Evolutionary conservation across 805 yeast species (phyloP).

Genomic region (Nakazawaea ishiwadae): DNA sequence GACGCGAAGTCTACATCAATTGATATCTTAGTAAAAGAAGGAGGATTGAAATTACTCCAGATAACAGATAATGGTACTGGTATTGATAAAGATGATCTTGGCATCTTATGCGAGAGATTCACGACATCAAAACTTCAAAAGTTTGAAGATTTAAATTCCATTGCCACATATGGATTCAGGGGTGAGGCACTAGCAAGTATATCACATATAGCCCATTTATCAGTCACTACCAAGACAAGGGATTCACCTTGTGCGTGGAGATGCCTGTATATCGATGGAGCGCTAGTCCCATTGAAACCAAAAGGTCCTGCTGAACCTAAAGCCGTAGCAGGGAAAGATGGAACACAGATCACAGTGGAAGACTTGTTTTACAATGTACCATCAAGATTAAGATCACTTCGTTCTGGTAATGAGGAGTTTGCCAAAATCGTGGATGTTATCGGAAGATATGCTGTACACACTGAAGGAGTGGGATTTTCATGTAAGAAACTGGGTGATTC

Average conservation of each 20-base stretch:
- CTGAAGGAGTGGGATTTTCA: constrained; percentile 62
- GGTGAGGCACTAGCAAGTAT: constrained; percentile 97
- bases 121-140: constrained; percentile 79
- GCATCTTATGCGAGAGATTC: constrained; percentile 82
- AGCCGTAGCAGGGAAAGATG: constrained; percentile 82
- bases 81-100: constrained; percentile 65
- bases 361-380: constrained; percentile 89
- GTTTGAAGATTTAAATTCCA: constrained; percentile 69
- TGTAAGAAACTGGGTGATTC: constrained; percentile 80
- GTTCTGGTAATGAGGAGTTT: constrained; percentile 69
- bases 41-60: constrained; percentile 83
- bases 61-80: constrained; percentile 90
- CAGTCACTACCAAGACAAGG: constrained; percentile 70
- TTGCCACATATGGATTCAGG: constrained; percentile 87
- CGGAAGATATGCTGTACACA: constrained; percentile 78
- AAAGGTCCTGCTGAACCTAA: constrained; percentile 42
- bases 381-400: constrained; percentile 64
- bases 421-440: constrained; percentile 74
- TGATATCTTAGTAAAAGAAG: constrained; percentile 83
- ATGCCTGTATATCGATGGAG: constrained; percentile 65
- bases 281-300: constrained; percentile 39
- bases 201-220: constrained; percentile 79
- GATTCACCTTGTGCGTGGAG: constrained; percentile 66
- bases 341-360: constrained; percentile 82
- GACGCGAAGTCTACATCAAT: constrained; percentile 77